Conservation (phyloP, 805 yeast species). For the Kluyveromyces lactis region DNA sequence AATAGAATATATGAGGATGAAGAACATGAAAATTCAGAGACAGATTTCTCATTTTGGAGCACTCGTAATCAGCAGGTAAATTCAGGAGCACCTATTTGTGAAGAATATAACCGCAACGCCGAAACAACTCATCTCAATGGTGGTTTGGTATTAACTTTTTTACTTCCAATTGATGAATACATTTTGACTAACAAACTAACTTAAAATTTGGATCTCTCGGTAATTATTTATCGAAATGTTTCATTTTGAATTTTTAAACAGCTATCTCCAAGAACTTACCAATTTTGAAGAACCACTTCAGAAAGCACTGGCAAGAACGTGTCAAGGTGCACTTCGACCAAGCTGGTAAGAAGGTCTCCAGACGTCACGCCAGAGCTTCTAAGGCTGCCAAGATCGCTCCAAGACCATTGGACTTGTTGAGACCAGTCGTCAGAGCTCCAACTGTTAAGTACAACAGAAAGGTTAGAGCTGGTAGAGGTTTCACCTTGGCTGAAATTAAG, state of each 20-base stretch:
- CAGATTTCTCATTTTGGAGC: too few species aligned
- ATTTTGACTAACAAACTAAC: too few species aligned
- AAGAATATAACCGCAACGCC: too few species aligned
- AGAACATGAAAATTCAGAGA: too few species aligned
- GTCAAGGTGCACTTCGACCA: slow-evolving; percentile 99
- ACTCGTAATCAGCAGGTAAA: too few species aligned
- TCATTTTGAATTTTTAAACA: slow-evolving; percentile 27
- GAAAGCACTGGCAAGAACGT: slow-evolving; percentile 99
- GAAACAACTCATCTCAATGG: too few species aligned
- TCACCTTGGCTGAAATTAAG: slow-evolving; percentile 95
- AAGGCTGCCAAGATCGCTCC: slow-evolving; percentile 96
- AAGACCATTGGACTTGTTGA: slow-evolving; percentile 90
- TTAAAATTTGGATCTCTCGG: too few species aligned
- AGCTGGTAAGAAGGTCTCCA: slow-evolving; percentile 98
- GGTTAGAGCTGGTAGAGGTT: slow-evolving; percentile 99
- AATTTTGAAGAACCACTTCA: slow-evolving; percentile 98
- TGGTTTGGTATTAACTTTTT: too few species aligned
- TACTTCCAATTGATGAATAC: too few species aligned
- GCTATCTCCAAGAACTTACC: slow-evolving; percentile 99
- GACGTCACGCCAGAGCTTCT: slow-evolving; percentile 89
- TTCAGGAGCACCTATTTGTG: too few species aligned
- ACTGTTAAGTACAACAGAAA: slow-evolving; percentile 98
- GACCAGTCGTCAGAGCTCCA: slow-evolving; percentile 99
- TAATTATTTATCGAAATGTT: too few species aligned
- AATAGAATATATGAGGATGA: too few species aligned